Base-by-base conservation (phyloP, 805 yeast genomes). In the Wickerhamiella kazuoi region DNA sequence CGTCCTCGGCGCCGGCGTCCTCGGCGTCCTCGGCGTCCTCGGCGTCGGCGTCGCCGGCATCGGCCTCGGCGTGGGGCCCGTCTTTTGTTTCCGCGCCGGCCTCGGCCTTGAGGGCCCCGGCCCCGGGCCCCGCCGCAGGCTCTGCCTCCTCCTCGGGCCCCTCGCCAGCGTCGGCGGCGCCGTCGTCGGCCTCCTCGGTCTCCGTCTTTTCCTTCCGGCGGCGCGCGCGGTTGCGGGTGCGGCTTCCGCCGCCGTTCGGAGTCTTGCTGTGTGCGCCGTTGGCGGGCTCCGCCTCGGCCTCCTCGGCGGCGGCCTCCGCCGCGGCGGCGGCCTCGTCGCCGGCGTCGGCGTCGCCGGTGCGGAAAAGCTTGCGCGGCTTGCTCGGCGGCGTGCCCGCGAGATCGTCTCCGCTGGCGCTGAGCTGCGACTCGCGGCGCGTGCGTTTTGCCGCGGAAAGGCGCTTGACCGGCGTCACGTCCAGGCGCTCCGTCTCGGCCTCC, bases 401-500 rank as follows among this genome's bases (percentile, higher is more conserved):
- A 17, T 28, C 41, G n/a, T 36, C 26, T n/a, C 21, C 39, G 30
- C 39, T 23, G 20, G 38, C 42, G n/a, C n/a, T n/a, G n/a, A n/a
- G n/a, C n/a, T n/a, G n/a, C 17, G 34, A 15, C 9, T 23, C 26
- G 11, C 26, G 26, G 26, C 6, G 36, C 18, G 29, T 14, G 18
- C 21, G 32, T 20, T 20, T n/a, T 5, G 28, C 4, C 8, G 13
- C 8, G 9, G 38, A 21, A 17, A 30, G 30, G 41, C 24, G 47
- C 43, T 39, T 50, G 42, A 38, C 50, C 30, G 69, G 69, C 46
- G 66, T 53, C 40, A 56, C 50, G 34, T 74, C 87, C 81, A 83
- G 73, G 49, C 72, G 77, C 53, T 84, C 95, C 0, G 96, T 84
- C 54, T 84, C 96, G 15, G 90, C 94, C 57, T 84, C 95, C 14